These are phyloP conservation scores for Yamadazyma phyllophila DNA, from an alignment of 805 yeast genomes.

Conservation along the genomic window DNA sequence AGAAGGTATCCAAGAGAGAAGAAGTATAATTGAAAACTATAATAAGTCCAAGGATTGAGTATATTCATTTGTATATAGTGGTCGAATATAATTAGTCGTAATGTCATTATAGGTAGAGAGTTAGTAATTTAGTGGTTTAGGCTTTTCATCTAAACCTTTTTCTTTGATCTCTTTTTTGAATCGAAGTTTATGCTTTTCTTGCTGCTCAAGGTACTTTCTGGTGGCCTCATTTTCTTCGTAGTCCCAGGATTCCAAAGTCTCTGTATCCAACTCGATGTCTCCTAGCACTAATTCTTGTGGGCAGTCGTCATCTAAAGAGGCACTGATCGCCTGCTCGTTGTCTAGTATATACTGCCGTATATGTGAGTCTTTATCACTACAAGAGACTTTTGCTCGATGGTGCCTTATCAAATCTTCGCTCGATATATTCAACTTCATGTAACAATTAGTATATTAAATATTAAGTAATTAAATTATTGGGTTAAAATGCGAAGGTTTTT, in stretches of 20 bases:
- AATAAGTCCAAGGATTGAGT: not conserved
- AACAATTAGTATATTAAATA: conserved; percentile 2
- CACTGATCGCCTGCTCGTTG: not conserved
- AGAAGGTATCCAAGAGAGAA: conserved; percentile 64
- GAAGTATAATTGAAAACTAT: conserved; percentile 23
- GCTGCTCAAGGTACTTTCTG: conserved; percentile 15
- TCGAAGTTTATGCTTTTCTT: conserved; percentile 19
- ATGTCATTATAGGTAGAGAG: not conserved
- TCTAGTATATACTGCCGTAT: conserved; percentile 3
- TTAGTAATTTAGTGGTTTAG: not conserved
- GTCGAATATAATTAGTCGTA: not conserved
- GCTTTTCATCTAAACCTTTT: conserved; percentile 17
- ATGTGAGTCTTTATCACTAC: not conserved
- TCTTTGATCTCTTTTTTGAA: conserved; percentile 24
- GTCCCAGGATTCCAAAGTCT: conserved; percentile 16
- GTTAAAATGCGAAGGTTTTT: not conserved
- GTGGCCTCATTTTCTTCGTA: conserved; percentile 13
- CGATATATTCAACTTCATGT: not conserved
- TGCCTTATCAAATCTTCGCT: conserved; percentile 17
- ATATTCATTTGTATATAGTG: conserved; percentile 1
- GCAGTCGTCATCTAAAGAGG: conserved; percentile 1
- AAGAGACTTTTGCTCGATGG: conserved; percentile 11
- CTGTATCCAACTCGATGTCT: conserved; percentile 20
- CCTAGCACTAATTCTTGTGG: conserved; percentile 10
- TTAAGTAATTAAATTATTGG: not conserved